A percentile compares a stretch with the other conserved stretches of the same genome.
phyloP scores from a whole-genome alignment of 2,329 filamentous ascomycete genomes.

The Apiospora pterosperma region DNA sequence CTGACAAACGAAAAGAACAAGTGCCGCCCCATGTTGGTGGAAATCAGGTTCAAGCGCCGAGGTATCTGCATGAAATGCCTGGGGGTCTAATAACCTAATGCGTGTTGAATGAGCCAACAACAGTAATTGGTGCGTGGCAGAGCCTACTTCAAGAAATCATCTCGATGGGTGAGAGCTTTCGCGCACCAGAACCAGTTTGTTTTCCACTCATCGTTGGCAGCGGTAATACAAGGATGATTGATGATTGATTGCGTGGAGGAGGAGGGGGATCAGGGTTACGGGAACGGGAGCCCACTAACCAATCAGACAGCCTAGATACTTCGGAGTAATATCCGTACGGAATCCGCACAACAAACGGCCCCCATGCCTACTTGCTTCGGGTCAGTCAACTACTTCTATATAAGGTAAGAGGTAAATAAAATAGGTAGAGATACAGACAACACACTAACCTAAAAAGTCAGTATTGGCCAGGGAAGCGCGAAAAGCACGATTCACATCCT shows the following conservation, averaged over 20 bases:
- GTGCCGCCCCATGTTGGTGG: background rate
- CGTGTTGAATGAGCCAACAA: background rate
- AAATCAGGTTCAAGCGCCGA: background rate
- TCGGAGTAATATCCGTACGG: background rate
- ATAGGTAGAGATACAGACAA: too few species aligned
- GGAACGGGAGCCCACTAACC: background rate
- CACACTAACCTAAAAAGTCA: background rate
- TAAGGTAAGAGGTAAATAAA: too few species aligned
- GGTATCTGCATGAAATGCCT: background rate
- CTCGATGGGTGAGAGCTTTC: background rate
- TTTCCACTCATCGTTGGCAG: background rate
- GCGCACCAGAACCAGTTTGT: background rate
- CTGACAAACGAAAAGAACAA: background rate
- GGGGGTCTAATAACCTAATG: background rate
- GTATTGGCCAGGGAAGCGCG: background rate
- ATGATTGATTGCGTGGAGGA: too few species aligned
- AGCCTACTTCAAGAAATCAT: background rate
- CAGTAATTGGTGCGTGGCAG: background rate
- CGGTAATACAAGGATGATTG: background rate
- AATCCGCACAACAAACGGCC: background rate
- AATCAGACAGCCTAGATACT: background rate
- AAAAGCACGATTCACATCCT: background rate
- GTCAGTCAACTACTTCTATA: background rate
- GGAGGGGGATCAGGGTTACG: background rate
- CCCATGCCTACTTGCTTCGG: background rate